These are phyloP conservation scores for Aspergillus versicolor DNA, from an alignment of 2,329 filamentous ascomycete species.

Conservation along the genomic window DNA sequence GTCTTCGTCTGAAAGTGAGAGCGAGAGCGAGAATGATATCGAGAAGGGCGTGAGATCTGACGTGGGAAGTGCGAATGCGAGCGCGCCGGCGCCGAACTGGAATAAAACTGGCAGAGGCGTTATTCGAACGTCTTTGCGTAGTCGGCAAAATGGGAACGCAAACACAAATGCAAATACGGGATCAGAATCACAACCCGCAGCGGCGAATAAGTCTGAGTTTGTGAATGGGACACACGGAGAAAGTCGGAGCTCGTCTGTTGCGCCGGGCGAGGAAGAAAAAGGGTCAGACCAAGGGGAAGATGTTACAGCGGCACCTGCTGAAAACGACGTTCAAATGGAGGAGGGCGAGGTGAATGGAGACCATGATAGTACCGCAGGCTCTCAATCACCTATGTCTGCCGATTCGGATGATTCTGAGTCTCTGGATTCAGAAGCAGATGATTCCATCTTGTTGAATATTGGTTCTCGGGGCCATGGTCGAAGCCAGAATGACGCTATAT, in stretches of 20 bases:
- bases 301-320: constrained; percentile 10
- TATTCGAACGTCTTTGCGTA: constrained; percentile 44
- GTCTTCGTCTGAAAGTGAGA: constrained; percentile 7
- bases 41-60: not conserved
- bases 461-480: constrained; percentile 20
- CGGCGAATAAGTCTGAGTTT: constrained; percentile 29
- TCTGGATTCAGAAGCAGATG: constrained; percentile 37
- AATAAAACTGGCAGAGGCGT: constrained; percentile 44
- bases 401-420: constrained; percentile 35
- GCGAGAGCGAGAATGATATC: not conserved
- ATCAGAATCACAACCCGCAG: not conserved
- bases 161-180: constrained; percentile 9
- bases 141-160: constrained; percentile 21
- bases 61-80: constrained; percentile 13
- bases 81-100: constrained; percentile 40
- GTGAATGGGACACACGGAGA: constrained; percentile 41
- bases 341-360: constrained; percentile 29
- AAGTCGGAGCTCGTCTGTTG: constrained; percentile 35
- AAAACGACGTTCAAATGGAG: constrained; percentile 20
- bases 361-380: constrained; percentile 14
- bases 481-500: constrained; percentile 10
- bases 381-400: constrained; percentile 15
- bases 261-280: constrained; percentile 9
- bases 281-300: not conserved
- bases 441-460: constrained; percentile 46